Percentiles rank a stretch among this genome's conserved stretches.
phyloP scores from a whole-genome alignment of 2,329 filamentous ascomycete species.

The Penicillium sp. region DNA sequence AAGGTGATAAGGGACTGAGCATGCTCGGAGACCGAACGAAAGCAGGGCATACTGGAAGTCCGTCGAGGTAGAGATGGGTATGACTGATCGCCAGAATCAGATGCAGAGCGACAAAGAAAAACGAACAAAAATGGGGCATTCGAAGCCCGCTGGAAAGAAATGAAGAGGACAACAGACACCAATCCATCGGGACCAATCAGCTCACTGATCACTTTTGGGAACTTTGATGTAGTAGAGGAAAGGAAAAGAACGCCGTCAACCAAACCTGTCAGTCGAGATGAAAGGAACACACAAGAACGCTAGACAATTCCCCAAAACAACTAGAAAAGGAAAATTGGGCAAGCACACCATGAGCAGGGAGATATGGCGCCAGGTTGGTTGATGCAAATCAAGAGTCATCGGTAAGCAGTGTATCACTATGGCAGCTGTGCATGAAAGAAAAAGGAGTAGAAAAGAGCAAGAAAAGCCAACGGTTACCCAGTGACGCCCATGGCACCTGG shows the following conservation, averaged over 20 bases:
- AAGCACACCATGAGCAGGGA: slow-evolving; percentile 15
- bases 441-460: slow-evolving; percentile 8
- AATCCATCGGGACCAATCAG: slow-evolving; percentile 20
- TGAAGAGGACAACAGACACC: slow-evolving; percentile 11
- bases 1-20: slow-evolving; percentile 8
- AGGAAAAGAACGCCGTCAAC: slow-evolving; percentile 31
- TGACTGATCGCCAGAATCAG: slow-evolving; percentile 27
- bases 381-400: slow-evolving; percentile 20
- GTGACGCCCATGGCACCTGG: slow-evolving; percentile 42
- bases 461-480: slow-evolving; percentile 22
- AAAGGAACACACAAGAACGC: slow-evolving; percentile 26
- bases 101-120: slow-evolving; percentile 25
- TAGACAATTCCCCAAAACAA: slow-evolving; percentile 27
- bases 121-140: slow-evolving; percentile 11
- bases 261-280: slow-evolving; percentile 27
- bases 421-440: slow-evolving; percentile 21
- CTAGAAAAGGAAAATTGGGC: slow-evolving; percentile 16
- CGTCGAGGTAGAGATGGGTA: slow-evolving; percentile 13
- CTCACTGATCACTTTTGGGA: slow-evolving; percentile 26
- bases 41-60: slow-evolving; percentile 15
- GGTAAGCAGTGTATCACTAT: slow-evolving; percentile 13
- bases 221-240: slow-evolving; percentile 22
- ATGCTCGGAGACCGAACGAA: slow-evolving; percentile 17
- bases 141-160: slow-evolving; percentile 3
- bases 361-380: slow-evolving; percentile 17